Evolutionary conservation across 1,284 basidiomycete genomes (phyloP).

Genomic region (Irpex sp.): DNA sequence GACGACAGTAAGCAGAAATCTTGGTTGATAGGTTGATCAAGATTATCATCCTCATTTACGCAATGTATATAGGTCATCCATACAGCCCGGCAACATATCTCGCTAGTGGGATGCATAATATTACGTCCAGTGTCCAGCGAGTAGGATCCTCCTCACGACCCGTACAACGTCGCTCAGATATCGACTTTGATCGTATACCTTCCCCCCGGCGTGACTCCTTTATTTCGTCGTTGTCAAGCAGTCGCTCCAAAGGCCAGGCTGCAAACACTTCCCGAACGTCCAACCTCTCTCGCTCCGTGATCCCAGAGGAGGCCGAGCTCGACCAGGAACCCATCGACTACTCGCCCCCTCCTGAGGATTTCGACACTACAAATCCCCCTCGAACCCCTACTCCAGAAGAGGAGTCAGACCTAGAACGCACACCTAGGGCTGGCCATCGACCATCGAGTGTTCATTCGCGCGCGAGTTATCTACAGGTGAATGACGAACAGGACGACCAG

Average conservation of each 20-base stretch:
- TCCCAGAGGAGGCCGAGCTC: constrained; percentile 32
- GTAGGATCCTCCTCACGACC: constrained; percentile 49
- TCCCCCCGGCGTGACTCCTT: constrained; percentile 47
- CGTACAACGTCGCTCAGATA: constrained; percentile 46
- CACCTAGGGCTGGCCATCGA: constrained; percentile 13
- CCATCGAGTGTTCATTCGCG: constrained; percentile 19
- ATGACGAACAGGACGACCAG: constrained; percentile 37
- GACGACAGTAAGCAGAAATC: constrained; percentile 46
- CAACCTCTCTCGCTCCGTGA: constrained; percentile 36
- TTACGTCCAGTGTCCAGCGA: constrained; percentile 44
- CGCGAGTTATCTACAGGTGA: constrained; percentile 43
- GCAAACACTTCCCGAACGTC: constrained; percentile 42
- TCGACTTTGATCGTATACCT: constrained; percentile 67
- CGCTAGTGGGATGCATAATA: constrained; percentile 41
- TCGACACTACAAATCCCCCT: constrained; percentile 8
- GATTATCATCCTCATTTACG: constrained; percentile 5
- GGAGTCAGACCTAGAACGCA: constrained; percentile 19
- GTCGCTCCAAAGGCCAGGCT: constrained; percentile 33
- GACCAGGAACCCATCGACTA: constrained; percentile 22
- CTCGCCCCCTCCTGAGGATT: constrained; percentile 18
- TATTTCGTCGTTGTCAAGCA: constrained; percentile 25
- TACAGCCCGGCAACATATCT: constrained; percentile 55
- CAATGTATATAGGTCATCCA: constrained; percentile 18
- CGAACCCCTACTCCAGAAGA: constrained; percentile 16
- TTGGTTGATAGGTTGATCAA: constrained; percentile 18